phyloP scores from a whole-genome alignment of 2,329 filamentous ascomycete genomes.

The Arthrinium puccinioides region DNA sequence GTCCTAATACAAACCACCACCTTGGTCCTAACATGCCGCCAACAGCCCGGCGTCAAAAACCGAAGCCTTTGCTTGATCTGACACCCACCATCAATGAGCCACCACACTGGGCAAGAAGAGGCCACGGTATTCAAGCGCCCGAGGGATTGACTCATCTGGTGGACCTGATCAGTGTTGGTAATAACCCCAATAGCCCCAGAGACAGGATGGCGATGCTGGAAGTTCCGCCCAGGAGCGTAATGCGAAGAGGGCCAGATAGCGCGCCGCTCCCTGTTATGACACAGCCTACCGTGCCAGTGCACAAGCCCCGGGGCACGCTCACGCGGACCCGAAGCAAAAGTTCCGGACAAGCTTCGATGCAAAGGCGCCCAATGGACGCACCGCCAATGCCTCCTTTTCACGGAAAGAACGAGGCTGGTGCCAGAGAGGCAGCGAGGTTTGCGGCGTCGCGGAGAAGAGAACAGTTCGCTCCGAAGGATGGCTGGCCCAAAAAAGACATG shows the following conservation, averaged over 20 bases:
- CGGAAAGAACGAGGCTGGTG: neutral
- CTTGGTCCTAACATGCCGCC: no score
- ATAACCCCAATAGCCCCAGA: constrained; percentile 5
- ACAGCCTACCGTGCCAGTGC: neutral
- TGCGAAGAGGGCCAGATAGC: constrained; percentile 13
- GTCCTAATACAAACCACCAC: no score
- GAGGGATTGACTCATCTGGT: constrained; percentile 21
- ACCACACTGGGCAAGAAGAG: constrained; percentile 21
- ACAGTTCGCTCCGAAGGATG: constrained; percentile 1
- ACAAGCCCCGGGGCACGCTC: constrained; percentile 2
- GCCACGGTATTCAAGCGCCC: constrained; percentile 22
- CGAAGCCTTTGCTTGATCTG: constrained; percentile 21
- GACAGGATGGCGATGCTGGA: no score
- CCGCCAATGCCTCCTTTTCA: constrained; percentile 20
- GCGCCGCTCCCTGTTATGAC: constrained; percentile 3
- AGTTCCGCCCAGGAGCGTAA: constrained; percentile 15
- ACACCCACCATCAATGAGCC: constrained; percentile 17
- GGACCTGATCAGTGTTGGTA: constrained; percentile 18
- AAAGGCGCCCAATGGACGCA: constrained; percentile 6
- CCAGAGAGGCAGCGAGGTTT: constrained; percentile 1
- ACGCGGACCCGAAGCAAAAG: constrained; percentile 21
- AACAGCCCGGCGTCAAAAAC: no score
- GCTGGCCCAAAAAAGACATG: constrained; percentile 10
- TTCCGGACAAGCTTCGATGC: constrained; percentile 11
- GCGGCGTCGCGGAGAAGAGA: neutral